Evolutionary conservation across 495 filamentous ascomycete species (phyloP).

Genomic region (Xylaria intraflava): DNA sequence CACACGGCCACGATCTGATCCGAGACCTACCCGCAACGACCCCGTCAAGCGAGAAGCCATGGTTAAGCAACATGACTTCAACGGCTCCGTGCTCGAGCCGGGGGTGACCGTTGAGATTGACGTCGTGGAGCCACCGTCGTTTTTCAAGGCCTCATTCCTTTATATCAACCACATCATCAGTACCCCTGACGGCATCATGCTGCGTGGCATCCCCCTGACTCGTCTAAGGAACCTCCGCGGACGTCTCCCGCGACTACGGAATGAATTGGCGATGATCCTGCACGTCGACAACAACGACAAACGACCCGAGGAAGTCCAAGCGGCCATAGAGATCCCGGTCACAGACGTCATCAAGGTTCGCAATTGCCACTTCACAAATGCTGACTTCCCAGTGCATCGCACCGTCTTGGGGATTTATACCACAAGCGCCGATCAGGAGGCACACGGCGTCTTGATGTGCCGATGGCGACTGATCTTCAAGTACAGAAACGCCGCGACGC

Average conservation of each 20-base stretch:
- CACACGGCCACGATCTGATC: background rate
- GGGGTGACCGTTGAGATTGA: constrained; percentile 33
- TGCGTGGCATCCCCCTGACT: constrained; percentile 38
- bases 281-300: constrained; percentile 39
- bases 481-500: constrained; percentile 16
- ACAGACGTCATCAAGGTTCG: constrained; percentile 30
- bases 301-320: constrained; percentile 33
- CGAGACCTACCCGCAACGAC: constrained; percentile 6
- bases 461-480: constrained; percentile 26
- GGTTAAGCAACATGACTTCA: constrained; percentile 15
- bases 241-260: constrained; percentile 36
- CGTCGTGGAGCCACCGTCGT: constrained; percentile 1
- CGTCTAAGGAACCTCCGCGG: constrained; percentile 34
- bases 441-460: constrained; percentile 33
- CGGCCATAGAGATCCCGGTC: constrained; percentile 37
- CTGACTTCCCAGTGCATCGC: constrained; percentile 33
- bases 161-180: constrained; percentile 34
- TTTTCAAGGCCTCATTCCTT: constrained; percentile 32
- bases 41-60: background rate
- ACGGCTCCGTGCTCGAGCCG: constrained; percentile 17
- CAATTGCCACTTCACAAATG: constrained; percentile 47
- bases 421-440: constrained; percentile 17
- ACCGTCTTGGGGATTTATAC: constrained; percentile 21
- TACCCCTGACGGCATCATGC: constrained; percentile 18
- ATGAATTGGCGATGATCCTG: constrained; percentile 50